Evolutionary conservation across 2,329 filamentous ascomycete species (phyloP).

Genomic region (Blumeria graminis): DNA sequence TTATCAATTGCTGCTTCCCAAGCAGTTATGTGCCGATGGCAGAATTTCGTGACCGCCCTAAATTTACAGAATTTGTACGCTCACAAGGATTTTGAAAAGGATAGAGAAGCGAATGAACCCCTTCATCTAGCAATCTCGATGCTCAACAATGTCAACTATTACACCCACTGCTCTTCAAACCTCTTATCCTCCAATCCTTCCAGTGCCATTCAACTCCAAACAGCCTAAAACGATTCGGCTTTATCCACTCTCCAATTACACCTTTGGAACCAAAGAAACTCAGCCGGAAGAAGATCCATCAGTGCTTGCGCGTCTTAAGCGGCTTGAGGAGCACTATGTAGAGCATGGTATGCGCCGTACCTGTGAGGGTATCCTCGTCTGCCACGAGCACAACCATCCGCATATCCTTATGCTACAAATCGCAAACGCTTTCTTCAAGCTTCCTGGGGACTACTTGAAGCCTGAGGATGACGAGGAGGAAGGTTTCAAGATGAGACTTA

Average conservation of each 20-base stretch:
- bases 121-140: no score
- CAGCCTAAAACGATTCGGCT: constrained; percentile 78
- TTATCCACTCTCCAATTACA: constrained; percentile 94
- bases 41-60: no score
- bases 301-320: constrained; percentile 73
- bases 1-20: no score
- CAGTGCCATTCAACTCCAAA: constrained; percentile 65
- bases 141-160: constrained; percentile 51
- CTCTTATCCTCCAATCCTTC: constrained; percentile 52
- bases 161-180: constrained; percentile 54
- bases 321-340: constrained; percentile 85
- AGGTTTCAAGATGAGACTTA: constrained; percentile 83
- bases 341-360: constrained; percentile 90
- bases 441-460: constrained; percentile 84
- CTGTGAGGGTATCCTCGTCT: constrained; percentile 89
- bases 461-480: constrained; percentile 76
- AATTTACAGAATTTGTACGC: no score
- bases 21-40: no score
- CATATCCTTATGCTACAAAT: constrained; percentile 99
- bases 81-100: no score
- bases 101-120: no score
- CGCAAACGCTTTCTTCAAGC: constrained; percentile 97
- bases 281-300: constrained; percentile 96
- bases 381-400: constrained; percentile 96
- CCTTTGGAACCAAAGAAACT: constrained; percentile 93